Conservation (phyloP, 768 basidiomycete species). For the Hypholoma sublateritium region DNA sequence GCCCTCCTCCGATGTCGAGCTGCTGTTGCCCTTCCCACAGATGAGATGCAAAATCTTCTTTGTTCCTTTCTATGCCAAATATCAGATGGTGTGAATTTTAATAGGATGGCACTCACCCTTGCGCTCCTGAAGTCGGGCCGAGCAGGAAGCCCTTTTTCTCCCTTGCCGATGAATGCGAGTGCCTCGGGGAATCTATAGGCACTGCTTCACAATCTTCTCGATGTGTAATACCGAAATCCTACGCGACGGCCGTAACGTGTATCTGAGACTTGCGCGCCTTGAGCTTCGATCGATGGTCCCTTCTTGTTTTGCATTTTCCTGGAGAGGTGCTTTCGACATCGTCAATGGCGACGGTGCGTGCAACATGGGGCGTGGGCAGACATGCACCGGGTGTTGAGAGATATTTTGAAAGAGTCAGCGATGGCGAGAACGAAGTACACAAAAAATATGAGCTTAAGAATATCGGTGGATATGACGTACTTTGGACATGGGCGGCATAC, state of each 20-base stretch:
- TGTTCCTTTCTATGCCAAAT: constrained; percentile 64
- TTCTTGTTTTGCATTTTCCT: constrained; percentile 42
- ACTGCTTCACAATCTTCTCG: constrained; percentile 62
- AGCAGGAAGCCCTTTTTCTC: constrained; percentile 73
- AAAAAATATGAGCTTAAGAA: no score
- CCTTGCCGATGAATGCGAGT: constrained; percentile 70
- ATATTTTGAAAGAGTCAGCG: no score
- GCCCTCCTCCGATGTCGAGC: constrained; percentile 57
- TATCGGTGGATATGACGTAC: no score
- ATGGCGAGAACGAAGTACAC: no score
- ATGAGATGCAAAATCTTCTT: constrained; percentile 97
- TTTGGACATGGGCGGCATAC: no score
- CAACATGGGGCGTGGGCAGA: no score
- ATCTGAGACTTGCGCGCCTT: constrained; percentile 69
- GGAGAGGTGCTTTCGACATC: constrained; percentile 16
- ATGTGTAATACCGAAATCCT: constrained; percentile 73
- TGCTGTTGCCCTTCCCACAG: constrained; percentile 91
- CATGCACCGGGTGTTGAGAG: no score
- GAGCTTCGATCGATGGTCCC: constrained; percentile 41
- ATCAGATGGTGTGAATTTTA: background rate
- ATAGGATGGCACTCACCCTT: constrained; percentile 46
- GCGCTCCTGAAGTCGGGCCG: constrained; percentile 83
- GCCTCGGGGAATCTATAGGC: constrained; percentile 82
- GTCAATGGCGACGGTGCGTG: no score
- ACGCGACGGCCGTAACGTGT: constrained; percentile 63